Conservation (phyloP, 2,329 filamentous ascomycete genomes). For the Fusarium ramigenum region DNA sequence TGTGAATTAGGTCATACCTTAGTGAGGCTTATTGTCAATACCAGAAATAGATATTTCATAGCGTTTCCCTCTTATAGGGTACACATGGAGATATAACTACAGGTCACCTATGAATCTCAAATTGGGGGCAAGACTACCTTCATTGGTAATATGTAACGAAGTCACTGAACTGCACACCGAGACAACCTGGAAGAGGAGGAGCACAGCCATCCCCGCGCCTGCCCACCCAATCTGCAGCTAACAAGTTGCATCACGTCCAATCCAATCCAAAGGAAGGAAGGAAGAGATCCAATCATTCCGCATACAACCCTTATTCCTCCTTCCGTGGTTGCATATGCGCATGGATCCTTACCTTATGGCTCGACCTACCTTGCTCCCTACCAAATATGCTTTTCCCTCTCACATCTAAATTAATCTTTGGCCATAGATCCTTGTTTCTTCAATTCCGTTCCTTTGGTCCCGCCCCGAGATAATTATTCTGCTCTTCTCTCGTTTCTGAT, state of each 20-base stretch:
- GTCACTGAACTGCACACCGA: background rate
- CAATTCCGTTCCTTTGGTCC: constrained; percentile 4
- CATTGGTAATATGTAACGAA: background rate
- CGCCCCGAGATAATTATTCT: background rate
- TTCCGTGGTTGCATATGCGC: constrained; percentile 5
- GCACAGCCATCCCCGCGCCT: constrained; percentile 32
- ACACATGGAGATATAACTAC: background rate
- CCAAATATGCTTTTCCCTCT: constrained; percentile 7
- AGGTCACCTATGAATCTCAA: background rate
- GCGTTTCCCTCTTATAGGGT: background rate
- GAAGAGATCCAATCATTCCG: constrained; percentile 8
- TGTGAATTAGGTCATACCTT: background rate
- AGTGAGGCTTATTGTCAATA: background rate
- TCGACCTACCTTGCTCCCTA: background rate
- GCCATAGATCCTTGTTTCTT: background rate
- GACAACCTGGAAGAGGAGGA: background rate
- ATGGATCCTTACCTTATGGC: background rate
- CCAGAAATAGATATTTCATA: background rate
- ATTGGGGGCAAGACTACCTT: background rate
- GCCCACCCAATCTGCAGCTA: constrained; percentile 25
- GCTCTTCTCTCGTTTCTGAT: background rate
- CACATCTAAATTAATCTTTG: constrained; percentile 21
- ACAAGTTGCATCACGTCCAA: constrained; percentile 25
- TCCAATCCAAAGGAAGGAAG: background rate
- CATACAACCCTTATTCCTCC: constrained; percentile 8